Evolutionary conservation across 768 basidiomycete genomes (phyloP).

Genomic region (Tephrocybe sp.): DNA sequence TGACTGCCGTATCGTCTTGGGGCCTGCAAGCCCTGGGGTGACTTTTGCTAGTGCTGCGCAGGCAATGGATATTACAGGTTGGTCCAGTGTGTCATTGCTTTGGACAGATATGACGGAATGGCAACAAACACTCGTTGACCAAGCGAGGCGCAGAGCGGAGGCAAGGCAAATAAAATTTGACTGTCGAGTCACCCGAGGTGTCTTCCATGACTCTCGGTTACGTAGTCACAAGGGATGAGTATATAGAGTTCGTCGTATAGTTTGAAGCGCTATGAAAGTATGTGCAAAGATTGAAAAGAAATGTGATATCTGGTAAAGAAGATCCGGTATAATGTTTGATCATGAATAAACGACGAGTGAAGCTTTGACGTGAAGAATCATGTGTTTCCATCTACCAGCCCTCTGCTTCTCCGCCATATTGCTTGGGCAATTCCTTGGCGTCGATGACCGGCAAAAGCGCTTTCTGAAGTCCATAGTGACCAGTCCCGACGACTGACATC

Average conservation of each 20-base stretch:
- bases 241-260: too few relatives aligned
- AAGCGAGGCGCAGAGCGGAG: not conserved
- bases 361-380: not conserved
- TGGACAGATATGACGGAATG: not conserved
- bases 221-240: too few relatives aligned
- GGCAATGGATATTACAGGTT: conserved; percentile 1
- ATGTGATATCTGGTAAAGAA: too few relatives aligned
- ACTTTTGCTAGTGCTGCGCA: not conserved
- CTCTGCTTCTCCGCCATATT: conserved; percentile 67
- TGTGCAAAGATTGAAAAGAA: too few relatives aligned
- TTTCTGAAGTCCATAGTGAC: conserved; percentile 54
- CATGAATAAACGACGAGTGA: not conserved
- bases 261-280: too few relatives aligned
- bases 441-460: conserved; percentile 60
- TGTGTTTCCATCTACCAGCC: conserved; percentile 37
- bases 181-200: not conserved
- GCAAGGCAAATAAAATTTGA: not conserved
- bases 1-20: not conserved
- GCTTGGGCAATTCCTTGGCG: conserved; percentile 54
- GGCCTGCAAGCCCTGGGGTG: not conserved
- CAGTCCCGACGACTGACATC: conserved; percentile 74
- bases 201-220: too few relatives aligned
- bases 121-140: not conserved
- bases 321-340: not conserved
- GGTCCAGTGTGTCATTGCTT: not conserved